A percentile compares a stretch with the other conserved stretches of the same genome.
Evolutionary conservation across 768 basidiomycete species (phyloP).

Genomic region (Boletus pseudopeckii): DNA sequence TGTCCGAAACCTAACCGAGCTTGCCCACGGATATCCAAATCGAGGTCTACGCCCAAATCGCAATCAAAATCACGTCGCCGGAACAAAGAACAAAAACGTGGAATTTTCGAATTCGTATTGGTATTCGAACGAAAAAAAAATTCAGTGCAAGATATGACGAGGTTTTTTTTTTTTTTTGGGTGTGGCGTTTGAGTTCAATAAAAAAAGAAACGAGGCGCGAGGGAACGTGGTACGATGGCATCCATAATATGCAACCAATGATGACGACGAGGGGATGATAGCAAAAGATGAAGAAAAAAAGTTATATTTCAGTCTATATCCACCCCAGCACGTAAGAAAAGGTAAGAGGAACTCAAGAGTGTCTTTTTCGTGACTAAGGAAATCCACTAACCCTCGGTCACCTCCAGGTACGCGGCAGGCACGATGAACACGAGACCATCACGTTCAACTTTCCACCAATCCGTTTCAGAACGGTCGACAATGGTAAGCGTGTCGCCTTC

Average conservation of each 20-base stretch:
- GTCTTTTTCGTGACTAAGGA: slow-evolving; percentile 22
- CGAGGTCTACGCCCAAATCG: slow-evolving; percentile 5
- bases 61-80: slow-evolving; percentile 9
- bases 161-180: background rate
- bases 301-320: slow-evolving; percentile 80
- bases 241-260: slow-evolving; percentile 13
- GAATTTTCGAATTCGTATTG: slow-evolving; percentile 15
- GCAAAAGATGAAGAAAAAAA: slow-evolving; percentile 44
- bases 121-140: slow-evolving; percentile 5
- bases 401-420: slow-evolving; percentile 87
- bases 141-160: slow-evolving; percentile 3
- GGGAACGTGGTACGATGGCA: slow-evolving; percentile 6
- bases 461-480: slow-evolving; percentile 77
- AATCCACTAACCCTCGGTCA: slow-evolving; percentile 84
- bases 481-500: slow-evolving; percentile 79
- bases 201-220: background rate
- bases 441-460: slow-evolving; percentile 97
- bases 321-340: slow-evolving; percentile 36
- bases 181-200: slow-evolving; percentile 1
- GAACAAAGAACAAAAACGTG: slow-evolving; percentile 4
- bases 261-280: slow-evolving; percentile 26
- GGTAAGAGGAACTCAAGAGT: slow-evolving; percentile 54
- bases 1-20: background rate
- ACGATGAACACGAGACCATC: slow-evolving; percentile 85
- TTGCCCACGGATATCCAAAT: background rate